phyloP scores from a whole-genome alignment of 495 filamentous ascomycete genomes.

The Talaromyces nanjingensis region DNA sequence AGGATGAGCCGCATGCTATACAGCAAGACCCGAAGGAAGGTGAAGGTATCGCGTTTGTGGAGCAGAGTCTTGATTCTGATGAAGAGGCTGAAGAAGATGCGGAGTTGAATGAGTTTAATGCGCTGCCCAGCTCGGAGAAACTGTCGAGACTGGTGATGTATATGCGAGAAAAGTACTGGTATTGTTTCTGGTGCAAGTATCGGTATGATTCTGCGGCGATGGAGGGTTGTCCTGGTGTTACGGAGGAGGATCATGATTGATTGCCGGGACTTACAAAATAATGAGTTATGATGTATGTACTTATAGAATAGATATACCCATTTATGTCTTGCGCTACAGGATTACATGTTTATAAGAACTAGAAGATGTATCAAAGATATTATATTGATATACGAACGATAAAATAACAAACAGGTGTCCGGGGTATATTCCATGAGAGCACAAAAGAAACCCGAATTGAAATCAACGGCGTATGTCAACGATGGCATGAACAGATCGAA shows the following conservation, averaged over 20 bases:
- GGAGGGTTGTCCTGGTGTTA: slow-evolving; percentile 84
- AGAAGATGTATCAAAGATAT: too few relatives aligned
- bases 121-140: slow-evolving; percentile 54
- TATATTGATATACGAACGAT: slow-evolving; percentile 7
- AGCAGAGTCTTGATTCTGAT: slow-evolving; percentile 25
- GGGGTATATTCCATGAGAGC: slow-evolving; percentile 15
- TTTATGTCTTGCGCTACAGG: too few relatives aligned
- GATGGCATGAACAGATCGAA: slow-evolving; percentile 5
- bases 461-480: slow-evolving; percentile 6
- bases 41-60: slow-evolving; percentile 11
- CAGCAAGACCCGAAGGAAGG: slow-evolving; percentile 11
- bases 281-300: slow-evolving; percentile 1
- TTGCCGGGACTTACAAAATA: too few relatives aligned
- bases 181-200: slow-evolving; percentile 98
- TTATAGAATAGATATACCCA: not conserved
- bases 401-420: slow-evolving; percentile 4
- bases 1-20: slow-evolving; percentile 33
- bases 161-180: slow-evolving; percentile 62
- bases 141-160: slow-evolving; percentile 57
- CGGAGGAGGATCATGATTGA: slow-evolving; percentile 89
- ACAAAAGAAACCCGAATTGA: not conserved
- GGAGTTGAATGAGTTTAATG: slow-evolving; percentile 78
- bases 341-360: too few relatives aligned
- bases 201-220: slow-evolving; percentile 61
- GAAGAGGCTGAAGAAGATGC: slow-evolving; percentile 47